Base-by-base conservation (phyloP, 2,329 filamentous ascomycete genomes). In the Fonsecaea pedrosoi region DNA sequence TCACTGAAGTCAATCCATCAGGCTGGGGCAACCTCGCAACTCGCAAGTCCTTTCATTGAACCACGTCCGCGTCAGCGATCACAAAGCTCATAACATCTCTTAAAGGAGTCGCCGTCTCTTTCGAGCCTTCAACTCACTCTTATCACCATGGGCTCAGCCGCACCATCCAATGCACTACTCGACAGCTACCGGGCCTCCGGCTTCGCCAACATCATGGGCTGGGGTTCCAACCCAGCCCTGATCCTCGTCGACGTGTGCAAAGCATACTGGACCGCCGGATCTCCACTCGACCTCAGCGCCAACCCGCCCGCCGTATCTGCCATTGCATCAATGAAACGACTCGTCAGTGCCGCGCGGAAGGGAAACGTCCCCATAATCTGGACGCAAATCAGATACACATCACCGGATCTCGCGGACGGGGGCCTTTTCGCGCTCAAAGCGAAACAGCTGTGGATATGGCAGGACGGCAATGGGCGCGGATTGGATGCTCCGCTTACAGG, bases 171-270 rank as follows among this genome's bases (percentile, higher is more conserved):
- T 25, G 25, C 25, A 25, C 25, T 25, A 25, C 25, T 25, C 25
- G 25, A 25, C 25, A 25, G 25, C 25, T 61, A 65, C 38, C 32
- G 35, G 6, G 35, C 48, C 21, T 65, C 63, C 2, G 81, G 80
- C 66, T 82, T 79, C 69, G 77, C 77, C 57, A 74, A 77, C 45
- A 78, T 76, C 38, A 80, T 83, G 72, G 80, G 80, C 67, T 83
- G 81, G 81, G 81, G 81, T 42, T 63, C 59, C 25, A 75, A 73
- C 5, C 80, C 81, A 4, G 82, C 78, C 25, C 75, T 83, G 2
- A 72, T 84, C 56, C 71, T 83, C 30, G 78, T 83, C 73, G 82
- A 83, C 70, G 80, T 83, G 48, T 83, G 81, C 73, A 80, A 77
- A 42, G 81, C 80, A 13, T 83, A 83, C 73, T 83, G 80, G 79